These are phyloP conservation scores for Apiotrichum montevideense DNA, from an alignment of 1,284 basidiomycete genomes.

Conservation along the genomic window DNA sequence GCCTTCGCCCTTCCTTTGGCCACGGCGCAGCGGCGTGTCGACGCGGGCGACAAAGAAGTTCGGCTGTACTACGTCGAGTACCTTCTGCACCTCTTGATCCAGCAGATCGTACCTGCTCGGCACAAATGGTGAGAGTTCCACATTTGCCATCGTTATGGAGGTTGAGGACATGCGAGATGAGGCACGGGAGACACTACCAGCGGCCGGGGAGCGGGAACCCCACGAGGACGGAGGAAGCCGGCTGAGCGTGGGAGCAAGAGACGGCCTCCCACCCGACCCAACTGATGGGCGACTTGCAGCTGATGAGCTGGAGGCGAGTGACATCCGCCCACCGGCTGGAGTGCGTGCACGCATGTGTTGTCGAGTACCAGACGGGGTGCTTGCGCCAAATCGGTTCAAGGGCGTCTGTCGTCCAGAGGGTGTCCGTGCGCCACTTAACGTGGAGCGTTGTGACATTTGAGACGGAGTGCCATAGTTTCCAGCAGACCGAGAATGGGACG, in stretches of 20 bases:
- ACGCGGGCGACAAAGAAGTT: constrained; percentile 30
- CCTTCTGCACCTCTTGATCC: constrained; percentile 29
- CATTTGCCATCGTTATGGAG: neutral
- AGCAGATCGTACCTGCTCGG: constrained; percentile 40
- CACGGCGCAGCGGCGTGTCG: constrained; percentile 33
- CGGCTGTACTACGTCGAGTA: constrained; percentile 26
- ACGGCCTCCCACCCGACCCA: neutral
- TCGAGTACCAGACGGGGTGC: neutral
- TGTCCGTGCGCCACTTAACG: constrained; percentile 9
- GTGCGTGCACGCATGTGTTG: neutral
- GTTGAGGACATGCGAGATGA: constrained; percentile 23
- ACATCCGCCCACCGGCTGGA: neutral
- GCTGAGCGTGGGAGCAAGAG: constrained; percentile 8
- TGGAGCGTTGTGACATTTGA: neutral
- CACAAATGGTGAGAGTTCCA: constrained; percentile 25
- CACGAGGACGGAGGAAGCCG: constrained; percentile 28
- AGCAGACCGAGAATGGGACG: neutral
- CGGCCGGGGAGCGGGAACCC: constrained; percentile 20
- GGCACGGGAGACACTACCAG: constrained; percentile 11
- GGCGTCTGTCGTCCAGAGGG: neutral
- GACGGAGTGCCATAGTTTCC: neutral
- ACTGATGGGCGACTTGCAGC: neutral
- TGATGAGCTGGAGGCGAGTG: neutral
- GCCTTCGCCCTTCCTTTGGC: constrained; percentile 33
- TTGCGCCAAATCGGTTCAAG: neutral